A percentile compares a stretch with the other conserved stretches of the same genome.
Conservation (phyloP, 495 filamentous ascomycete species). For the Stereocaulon alpinum region DNA sequence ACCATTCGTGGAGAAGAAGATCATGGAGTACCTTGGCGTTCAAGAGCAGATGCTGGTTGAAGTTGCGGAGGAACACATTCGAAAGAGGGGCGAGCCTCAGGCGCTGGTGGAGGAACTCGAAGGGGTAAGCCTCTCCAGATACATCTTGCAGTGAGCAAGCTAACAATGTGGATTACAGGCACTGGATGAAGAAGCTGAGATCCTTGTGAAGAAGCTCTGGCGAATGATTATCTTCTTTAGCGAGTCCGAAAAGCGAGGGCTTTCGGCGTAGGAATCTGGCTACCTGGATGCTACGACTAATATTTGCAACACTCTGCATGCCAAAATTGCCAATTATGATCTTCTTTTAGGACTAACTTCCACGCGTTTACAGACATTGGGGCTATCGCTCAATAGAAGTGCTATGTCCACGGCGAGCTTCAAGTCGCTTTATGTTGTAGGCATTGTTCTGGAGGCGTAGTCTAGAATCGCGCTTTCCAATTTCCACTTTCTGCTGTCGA, state of each 20-base stretch:
- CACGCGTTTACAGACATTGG: too few relatives aligned
- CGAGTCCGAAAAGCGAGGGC: slow-evolving; percentile 84
- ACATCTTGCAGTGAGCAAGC: slow-evolving; percentile 17
- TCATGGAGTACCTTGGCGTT: slow-evolving; percentile 90
- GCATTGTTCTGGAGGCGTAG: background rate
- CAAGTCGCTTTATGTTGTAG: background rate
- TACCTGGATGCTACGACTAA: background rate
- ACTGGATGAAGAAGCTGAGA: slow-evolving; percentile 89
- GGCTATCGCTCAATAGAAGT: too few relatives aligned
- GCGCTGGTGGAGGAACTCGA: slow-evolving; percentile 76
- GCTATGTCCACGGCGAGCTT: too few relatives aligned
- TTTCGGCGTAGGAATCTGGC: slow-evolving; percentile 40
- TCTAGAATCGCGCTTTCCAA: slow-evolving; percentile 1
- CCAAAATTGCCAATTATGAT: background rate
- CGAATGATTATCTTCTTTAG: slow-evolving; percentile 98
- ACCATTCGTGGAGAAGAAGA: slow-evolving; percentile 96
- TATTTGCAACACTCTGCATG: background rate
- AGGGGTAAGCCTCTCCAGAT: slow-evolving; percentile 48
- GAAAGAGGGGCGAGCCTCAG: slow-evolving; percentile 63
- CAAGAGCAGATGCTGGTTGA: slow-evolving; percentile 95
- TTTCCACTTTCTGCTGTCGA: background rate
- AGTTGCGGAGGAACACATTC: slow-evolving; percentile 78
- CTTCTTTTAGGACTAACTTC: too few relatives aligned
- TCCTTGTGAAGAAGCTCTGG: slow-evolving; percentile 93
- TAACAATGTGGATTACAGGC: slow-evolving; percentile 46